phyloP scores from a whole-genome alignment of 2,329 filamentous ascomycete genomes.

The Purpureocillium lavendulum region DNA sequence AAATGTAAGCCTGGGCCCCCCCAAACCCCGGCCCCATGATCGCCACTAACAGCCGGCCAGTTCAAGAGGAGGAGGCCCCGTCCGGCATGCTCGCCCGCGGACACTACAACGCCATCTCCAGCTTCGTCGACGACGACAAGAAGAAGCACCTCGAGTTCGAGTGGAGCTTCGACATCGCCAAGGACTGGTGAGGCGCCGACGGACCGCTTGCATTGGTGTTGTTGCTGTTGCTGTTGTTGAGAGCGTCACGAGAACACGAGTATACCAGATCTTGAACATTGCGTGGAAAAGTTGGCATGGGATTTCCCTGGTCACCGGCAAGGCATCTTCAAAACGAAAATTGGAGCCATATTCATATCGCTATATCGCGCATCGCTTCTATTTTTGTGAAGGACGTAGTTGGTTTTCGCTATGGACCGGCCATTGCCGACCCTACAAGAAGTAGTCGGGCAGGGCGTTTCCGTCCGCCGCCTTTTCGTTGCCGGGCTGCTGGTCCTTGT shows the following conservation, averaged over 20 bases:
- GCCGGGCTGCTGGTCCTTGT: slow-evolving; percentile 75
- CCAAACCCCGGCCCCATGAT: not conserved
- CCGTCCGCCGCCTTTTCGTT: slow-evolving; percentile 62
- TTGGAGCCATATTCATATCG: not conserved
- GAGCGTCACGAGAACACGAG: slow-evolving; percentile 12
- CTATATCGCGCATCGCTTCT: no score
- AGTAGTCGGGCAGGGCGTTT: slow-evolving; percentile 60
- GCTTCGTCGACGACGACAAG: slow-evolving; percentile 93
- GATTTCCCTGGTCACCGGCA: not conserved
- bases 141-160: slow-evolving; percentile 85
- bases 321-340: not conserved
- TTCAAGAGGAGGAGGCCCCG: slow-evolving; percentile 86
- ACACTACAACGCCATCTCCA: slow-evolving; percentile 81
- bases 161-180: slow-evolving; percentile 94
- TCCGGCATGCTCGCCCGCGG: slow-evolving; percentile 84
- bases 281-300: not conserved
- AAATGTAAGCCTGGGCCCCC: slow-evolving; percentile 59
- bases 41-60: slow-evolving; percentile 32
- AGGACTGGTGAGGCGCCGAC: slow-evolving; percentile 66
- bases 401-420: no score
- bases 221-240: slow-evolving; percentile 1
- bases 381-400: no score
- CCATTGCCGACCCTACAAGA: no score
- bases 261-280: slow-evolving; percentile 2
- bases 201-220: not conserved